Evolutionary conservation across 1,139 yeast genomes (phyloP).

Genomic region (Pichia sp.): DNA sequence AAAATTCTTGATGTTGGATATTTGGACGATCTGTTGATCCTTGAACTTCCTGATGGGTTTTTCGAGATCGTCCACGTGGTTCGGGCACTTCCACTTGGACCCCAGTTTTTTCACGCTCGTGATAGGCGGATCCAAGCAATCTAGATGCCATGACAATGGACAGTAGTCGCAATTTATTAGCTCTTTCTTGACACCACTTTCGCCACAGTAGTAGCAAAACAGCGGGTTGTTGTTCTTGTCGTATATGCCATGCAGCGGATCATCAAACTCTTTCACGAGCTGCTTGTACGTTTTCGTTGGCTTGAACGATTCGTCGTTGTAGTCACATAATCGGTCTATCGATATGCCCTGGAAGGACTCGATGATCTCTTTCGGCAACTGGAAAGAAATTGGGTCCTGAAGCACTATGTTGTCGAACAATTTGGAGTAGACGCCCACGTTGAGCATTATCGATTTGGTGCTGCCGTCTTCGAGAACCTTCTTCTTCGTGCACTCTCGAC

Average conservation of each 20-base stretch:
- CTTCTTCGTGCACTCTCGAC: conserved; percentile 61
- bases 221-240: conserved; percentile 63
- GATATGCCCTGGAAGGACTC: conserved; percentile 68
- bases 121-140: conserved; percentile 77
- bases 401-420: conserved; percentile 54
- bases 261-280: conserved; percentile 45
- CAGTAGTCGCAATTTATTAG: conserved; percentile 84
- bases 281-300: conserved; percentile 43
- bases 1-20: conserved; percentile 56
- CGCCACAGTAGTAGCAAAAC: conserved; percentile 73
- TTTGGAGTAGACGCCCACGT: conserved; percentile 55
- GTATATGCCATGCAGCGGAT: conserved; percentile 54
- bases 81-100: conserved; percentile 89
- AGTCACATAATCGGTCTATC: conserved; percentile 68
- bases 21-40: conserved; percentile 50
- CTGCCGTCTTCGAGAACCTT: conserved; percentile 20
- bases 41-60: conserved; percentile 46
- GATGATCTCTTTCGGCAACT: conserved; percentile 62
- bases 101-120: conserved; percentile 74
- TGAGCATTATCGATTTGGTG: conserved; percentile 8
- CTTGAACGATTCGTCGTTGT: conserved; percentile 55
- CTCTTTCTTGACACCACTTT: conserved; percentile 54
- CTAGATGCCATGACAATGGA: conserved; percentile 84
- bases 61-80: conserved; percentile 63
- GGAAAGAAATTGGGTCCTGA: conserved; percentile 69